These are phyloP conservation scores for Yamadazyma jaroonii DNA, from an alignment of 1,139 yeast species.

Conservation along the genomic window DNA sequence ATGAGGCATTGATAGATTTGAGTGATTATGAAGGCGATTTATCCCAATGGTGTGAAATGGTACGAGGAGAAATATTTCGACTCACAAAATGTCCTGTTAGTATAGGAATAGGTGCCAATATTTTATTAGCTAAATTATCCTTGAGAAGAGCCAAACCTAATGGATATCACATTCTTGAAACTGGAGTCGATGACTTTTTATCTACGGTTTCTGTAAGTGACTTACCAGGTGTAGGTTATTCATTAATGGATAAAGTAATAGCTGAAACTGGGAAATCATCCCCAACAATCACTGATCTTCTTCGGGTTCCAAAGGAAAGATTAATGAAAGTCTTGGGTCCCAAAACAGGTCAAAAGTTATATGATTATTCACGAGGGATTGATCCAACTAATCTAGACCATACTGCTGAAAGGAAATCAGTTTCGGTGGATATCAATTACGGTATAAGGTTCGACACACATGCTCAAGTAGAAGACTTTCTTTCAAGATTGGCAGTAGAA, in stretches of 20 bases:
- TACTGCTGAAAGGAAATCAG: slow-evolving; percentile 58
- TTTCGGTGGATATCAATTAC: slow-evolving; percentile 89
- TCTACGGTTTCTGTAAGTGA: slow-evolving; percentile 45
- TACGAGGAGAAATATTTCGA: slow-evolving; percentile 45
- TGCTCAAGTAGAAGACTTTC: slow-evolving; percentile 61
- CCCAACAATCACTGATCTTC: slow-evolving; percentile 31
- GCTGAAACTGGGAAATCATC: slow-evolving; percentile 8
- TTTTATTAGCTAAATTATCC: slow-evolving; percentile 77
- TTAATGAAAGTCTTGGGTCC: slow-evolving; percentile 56
- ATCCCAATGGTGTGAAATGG: slow-evolving; percentile 25
- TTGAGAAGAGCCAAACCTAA: slow-evolving; percentile 76
- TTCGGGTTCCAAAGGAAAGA: slow-evolving; percentile 27
- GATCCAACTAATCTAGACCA: slow-evolving; percentile 59
- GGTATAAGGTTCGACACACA: slow-evolving; percentile 73
- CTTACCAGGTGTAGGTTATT: slow-evolving; percentile 84
- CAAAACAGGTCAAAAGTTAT: slow-evolving; percentile 66
- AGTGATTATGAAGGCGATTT: slow-evolving; percentile 32
- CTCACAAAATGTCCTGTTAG: slow-evolving; percentile 69
- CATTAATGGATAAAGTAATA: slow-evolving; percentile 28
- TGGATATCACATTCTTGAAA: slow-evolving; percentile 47
- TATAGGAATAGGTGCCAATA: slow-evolving; percentile 71
- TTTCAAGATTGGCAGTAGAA: slow-evolving; percentile 58
- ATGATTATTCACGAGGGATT: slow-evolving; percentile 59
- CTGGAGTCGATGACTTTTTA: slow-evolving; percentile 36
- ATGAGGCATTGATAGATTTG: slow-evolving; percentile 81